phyloP scores from a whole-genome alignment of 2,329 filamentous ascomycete species.

The Paraconiothyrium brasiliense region DNA sequence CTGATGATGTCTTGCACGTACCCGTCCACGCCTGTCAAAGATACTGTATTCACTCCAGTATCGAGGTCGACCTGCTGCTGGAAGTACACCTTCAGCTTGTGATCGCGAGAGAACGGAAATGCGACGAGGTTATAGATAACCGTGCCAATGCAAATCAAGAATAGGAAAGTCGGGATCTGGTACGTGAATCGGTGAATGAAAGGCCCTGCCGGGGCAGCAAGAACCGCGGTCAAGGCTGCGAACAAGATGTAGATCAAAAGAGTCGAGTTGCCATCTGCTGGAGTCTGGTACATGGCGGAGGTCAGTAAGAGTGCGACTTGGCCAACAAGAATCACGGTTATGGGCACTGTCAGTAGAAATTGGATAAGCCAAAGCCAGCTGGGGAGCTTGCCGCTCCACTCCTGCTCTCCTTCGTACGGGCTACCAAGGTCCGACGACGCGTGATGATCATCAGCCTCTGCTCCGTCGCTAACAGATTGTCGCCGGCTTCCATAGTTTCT shows the following conservation, averaged over 20 bases:
- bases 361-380: slow-evolving; percentile 90
- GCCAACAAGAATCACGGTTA: slow-evolving; percentile 78
- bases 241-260: slow-evolving; percentile 77
- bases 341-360: slow-evolving; percentile 80
- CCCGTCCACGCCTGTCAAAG: slow-evolving; percentile 51
- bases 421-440: slow-evolving; percentile 45
- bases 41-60: slow-evolving; percentile 73
- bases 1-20: slow-evolving; percentile 66
- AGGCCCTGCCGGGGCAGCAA: slow-evolving; percentile 80
- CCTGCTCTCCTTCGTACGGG: slow-evolving; percentile 76
- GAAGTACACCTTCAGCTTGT: slow-evolving; percentile 88
- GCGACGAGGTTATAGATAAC: slow-evolving; percentile 85
- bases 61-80: slow-evolving; percentile 81
- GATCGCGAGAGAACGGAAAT: slow-evolving; percentile 85
- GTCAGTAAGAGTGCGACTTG: slow-evolving; percentile 79
- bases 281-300: slow-evolving; percentile 79
- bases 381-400: slow-evolving; percentile 82
- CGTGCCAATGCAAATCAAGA: slow-evolving; percentile 77
- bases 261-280: slow-evolving; percentile 79
- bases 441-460: slow-evolving; percentile 45
- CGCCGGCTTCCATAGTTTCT: slow-evolving; percentile 56
- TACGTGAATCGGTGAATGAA: slow-evolving; percentile 88
- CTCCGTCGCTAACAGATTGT: slow-evolving; percentile 49
- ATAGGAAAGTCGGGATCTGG: slow-evolving; percentile 80
- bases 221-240: slow-evolving; percentile 72